Evolutionary conservation across 768 basidiomycete species (phyloP), one percentile per base, ranked within the genome.

Genomic region (Tulasnella sp.): DNA sequence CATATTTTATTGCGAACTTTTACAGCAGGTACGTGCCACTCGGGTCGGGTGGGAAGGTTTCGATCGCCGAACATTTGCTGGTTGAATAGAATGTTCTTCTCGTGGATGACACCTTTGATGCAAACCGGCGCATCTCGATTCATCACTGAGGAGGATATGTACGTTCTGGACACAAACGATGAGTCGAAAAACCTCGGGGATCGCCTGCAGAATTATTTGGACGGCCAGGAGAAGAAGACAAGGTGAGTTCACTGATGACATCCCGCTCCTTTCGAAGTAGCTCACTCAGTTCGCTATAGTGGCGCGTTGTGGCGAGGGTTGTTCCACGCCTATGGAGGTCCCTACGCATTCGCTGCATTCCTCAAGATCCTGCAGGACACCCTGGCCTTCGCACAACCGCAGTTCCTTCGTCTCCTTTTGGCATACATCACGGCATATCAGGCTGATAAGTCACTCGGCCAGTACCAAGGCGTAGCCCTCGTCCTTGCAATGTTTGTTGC

Each of bases 91-190:
- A 77, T 86, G 87, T 90, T 89, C 0, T 99, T 98, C 81, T 83
- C 85, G 0, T 99, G 95, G 95, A 88, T 98, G 85, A 93, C 93
- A 0, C 87, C 87, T 0, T 86, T 95, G 22, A 87, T 96, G 89
- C 86, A 84, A 29, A 75, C 71, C 12, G 92, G 92, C 38, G 86
- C 87, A 0, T 81, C 83, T 6, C 83, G 88, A 73, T 89, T 87
- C 81, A 90, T 98, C 76, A 91, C 91, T 0, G 94, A 97, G 81
- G 87, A 91, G 37, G 97, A 99, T 80, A 87, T 98, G 31, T 94
- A 94, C 58, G 86, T 89, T 0, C 85, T 97, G 34, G 84, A 89
- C 34, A 84, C 89, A 0, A 80, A 83, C 11, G 93, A 97, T 80
- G 89, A 91, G 79, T 90, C 94, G 0, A 86, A 86, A 34, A 87